Evolutionary conservation across 352 stramenopile species (phyloP), one percentile per base, ranked within the genome.

Genomic region (Phytophthora pluvialis): DNA sequence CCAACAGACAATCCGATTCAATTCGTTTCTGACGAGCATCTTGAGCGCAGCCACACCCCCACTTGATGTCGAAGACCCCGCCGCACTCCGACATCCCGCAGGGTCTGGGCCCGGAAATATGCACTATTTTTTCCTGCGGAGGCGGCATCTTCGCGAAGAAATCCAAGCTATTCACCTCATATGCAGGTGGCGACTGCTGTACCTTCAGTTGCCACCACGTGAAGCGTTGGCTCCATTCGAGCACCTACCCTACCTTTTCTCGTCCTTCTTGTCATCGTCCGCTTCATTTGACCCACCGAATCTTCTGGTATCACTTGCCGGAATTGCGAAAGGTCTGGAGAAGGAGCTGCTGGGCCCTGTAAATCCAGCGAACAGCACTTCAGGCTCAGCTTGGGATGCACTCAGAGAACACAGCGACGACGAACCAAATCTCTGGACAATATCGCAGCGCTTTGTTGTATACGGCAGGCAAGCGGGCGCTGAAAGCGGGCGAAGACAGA

Each of bases 171-270:
- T 90, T 32, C 72, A 87, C 40, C 57, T 92, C 29, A 81, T 92
- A 43, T 85, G 80, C 38, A 72, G 77, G 38, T 92, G 83, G 83
- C 70, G 83, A 1, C 50, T 92, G 18, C 35, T 92, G 25, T 72
- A 75, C 15, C 81, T 92, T 6, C 55, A 72, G 1, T 54, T 90
- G 0, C 65, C 73, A 11, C 70, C 81, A 2, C 56, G 64, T 3
- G 76, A 89, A 29, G 81, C 81, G 0, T 35, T 83, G 3, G 77
- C 72, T 2, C 81, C 81, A 5, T 92, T 92, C 39, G 61, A 83
- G 28, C 83, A 91, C 13, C 46, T 85, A 0, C 59, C 60, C 8
- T 82, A 72, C 25, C 63, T 83, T 36, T 80, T 80, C 26, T 71
- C 77, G 16, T 69, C 72, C 9, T 68, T 72, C 29, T 64, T 70